Base-by-base conservation (phyloP, 805 yeast genomes). In the Yamadazyma ubonensis region DNA sequence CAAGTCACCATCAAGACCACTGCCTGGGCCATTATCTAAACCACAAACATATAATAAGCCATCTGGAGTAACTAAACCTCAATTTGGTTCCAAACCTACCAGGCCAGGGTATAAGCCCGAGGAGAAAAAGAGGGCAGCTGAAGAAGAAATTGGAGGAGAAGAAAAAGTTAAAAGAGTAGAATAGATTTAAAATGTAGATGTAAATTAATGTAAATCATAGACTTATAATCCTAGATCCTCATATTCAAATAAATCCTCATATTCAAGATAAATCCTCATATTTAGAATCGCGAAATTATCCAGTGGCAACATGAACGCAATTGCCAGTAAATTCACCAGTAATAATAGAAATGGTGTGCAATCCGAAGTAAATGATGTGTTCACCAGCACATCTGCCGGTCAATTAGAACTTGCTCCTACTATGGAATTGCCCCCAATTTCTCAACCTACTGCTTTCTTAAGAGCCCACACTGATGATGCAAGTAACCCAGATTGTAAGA, bases 381-480 rank as follows among this genome's bases (percentile, higher is more conserved):
- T 29, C 31, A 19, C 16, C 7, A 17, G 15, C 23, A 5, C 33
- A 10, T 17, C 41, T 9, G 22, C 12, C 5, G 48, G 42, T 8
- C 54, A 53, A 29, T 52, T 68, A 43, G 59, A 61, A 29, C 57
- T 77, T 50, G 75, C 81, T 3, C 95, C 95, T 20, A 59, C 76
- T 14, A 71, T 88, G 45, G 63, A 81, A 39, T 63, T 88, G 57
- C 96, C 96, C 21, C 93, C 93, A 41, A 83, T 86, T 45, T 78
- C 90, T 36, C 80, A 83, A 52, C 98, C 99, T 22, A 79, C 96
- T 5, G 95, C 86, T 39, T 91, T 91, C 60, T 71, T 93, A 51
- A 77, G 98, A 62, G 97, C 97, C n/a, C 97, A 93, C 65, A 93
- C 99, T 6, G 99, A 93, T 65, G 97, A 93, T 64, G 82, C 88